Conservation (phyloP, 2,329 filamentous ascomycete genomes). For the Ramularia collo-cygni region DNA sequence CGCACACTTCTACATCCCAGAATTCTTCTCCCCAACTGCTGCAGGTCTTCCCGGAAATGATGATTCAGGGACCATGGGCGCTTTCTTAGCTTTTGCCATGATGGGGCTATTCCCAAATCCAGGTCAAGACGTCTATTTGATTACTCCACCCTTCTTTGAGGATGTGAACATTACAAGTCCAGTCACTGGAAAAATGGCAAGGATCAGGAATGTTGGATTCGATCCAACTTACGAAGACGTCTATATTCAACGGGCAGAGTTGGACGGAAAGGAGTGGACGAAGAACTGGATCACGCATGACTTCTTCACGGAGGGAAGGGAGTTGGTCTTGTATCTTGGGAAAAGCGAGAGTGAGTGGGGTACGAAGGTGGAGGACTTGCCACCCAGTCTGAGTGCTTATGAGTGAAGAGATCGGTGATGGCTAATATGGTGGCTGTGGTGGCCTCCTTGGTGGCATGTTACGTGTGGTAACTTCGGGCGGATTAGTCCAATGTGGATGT, state of each 20-base stretch:
- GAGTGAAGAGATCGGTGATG: too few relatives aligned
- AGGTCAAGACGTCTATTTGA: slow-evolving; percentile 33
- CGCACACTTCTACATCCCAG: slow-evolving; percentile 35
- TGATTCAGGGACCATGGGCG: slow-evolving; percentile 34
- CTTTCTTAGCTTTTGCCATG: slow-evolving; percentile 35
- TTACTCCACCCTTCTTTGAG: slow-evolving; percentile 37
- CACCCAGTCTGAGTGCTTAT: slow-evolving; percentile 22
- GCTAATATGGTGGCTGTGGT: too few relatives aligned
- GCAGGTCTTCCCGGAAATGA: slow-evolving; percentile 30
- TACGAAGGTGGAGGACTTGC: slow-evolving; percentile 25
- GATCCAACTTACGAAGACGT: slow-evolving; percentile 30
- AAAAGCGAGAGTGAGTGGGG: slow-evolving; percentile 33
- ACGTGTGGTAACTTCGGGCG: too few relatives aligned
- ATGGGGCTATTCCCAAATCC: slow-evolving; percentile 33
- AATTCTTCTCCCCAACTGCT: slow-evolving; percentile 31
- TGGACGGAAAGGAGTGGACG: slow-evolving; percentile 33
- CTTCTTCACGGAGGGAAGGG: slow-evolving; percentile 35
- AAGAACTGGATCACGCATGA: slow-evolving; percentile 38
- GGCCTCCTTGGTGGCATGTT: too few relatives aligned
- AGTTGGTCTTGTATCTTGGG: slow-evolving; percentile 32
- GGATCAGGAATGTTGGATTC: slow-evolving; percentile 34
- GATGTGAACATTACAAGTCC: slow-evolving; percentile 31
- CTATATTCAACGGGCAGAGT: slow-evolving; percentile 33
- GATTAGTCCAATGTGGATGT: too few relatives aligned
- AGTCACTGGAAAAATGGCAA: slow-evolving; percentile 32